Base-by-base conservation (phyloP, 768 basidiomycete genomes). In the Gloeostereum incarnatum region DNA sequence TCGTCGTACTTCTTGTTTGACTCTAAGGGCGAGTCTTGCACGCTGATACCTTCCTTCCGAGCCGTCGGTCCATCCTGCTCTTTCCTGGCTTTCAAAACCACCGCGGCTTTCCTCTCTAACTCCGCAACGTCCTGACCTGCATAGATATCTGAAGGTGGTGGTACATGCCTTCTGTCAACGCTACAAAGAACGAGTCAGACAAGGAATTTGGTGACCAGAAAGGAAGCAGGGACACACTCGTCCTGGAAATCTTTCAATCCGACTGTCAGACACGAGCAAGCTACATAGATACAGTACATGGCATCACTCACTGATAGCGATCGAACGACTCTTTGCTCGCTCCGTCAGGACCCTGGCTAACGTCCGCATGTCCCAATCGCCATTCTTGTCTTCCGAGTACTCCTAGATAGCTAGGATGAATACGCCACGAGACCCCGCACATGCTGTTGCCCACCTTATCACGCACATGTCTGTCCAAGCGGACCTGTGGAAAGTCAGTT, bases 271-370 rank as follows among this genome's bases (percentile, higher is more conserved):
- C n/a, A n/a, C n/a, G n/a, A n/a, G 29, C 17, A 6, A 46, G 1
- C 24, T 25, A 25, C 6, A 10, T 17, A 4, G 16, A 21, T 26
- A 14, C 14, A 16, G 21, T 6, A 18, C 18, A 41, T 42, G 47
- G 50, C 41, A 59, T 61, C 34, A 62, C 63, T 62, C 24, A 72
- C 71, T 73, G 3, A 60, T 52, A 9, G 63, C 70, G 43, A 72
- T 60, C 5, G 69, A 62, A 33, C 63, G 65, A 40, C 67, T 62
- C 51, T 63, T 68, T 2, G 69, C 59, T 24, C 66, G 55, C 42
- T 69, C 63, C 9, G 61, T 66, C 32, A 68, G 48, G 17, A 68
- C 50, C 31, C 54, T 48, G 4, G 54, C 30, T 31, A 47, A 33
- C n/a, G 43, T 46, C 10, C 53, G 52, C 10, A 37, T 32, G 23